Conservation (phyloP, 2,329 filamentous ascomycete genomes). For the Colletotrichum horii region DNA sequence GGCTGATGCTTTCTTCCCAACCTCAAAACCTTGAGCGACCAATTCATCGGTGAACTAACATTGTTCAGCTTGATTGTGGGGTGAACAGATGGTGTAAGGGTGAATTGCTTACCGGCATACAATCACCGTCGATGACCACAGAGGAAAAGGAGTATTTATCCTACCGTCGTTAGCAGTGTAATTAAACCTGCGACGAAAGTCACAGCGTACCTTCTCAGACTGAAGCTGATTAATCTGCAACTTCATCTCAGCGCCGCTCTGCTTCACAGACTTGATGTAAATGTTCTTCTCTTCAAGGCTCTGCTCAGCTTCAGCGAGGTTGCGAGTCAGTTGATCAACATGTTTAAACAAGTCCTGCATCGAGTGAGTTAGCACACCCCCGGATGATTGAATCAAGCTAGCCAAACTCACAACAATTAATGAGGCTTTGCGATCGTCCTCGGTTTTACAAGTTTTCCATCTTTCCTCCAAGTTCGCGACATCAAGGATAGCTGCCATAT, state of each 20-base stretch:
- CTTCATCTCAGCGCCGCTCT: neutral
- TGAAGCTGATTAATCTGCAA: neutral
- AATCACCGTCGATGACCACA: conserved; percentile 43
- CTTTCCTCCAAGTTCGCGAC: neutral
- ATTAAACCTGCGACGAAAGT: neutral
- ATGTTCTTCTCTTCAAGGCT: neutral
- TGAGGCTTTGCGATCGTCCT: neutral
- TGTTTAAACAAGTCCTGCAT: neutral
- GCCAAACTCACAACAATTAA: neutral
- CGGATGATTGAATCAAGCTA: neutral
- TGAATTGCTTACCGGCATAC: conserved; percentile 35
- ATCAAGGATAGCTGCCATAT: neutral
- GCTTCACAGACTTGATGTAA: neutral
- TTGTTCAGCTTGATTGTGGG: neutral
- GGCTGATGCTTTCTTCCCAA: conserved; percentile 33
- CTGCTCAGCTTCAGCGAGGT: neutral
- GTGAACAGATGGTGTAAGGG: no score
- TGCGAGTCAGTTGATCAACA: neutral
- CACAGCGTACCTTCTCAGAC: neutral
- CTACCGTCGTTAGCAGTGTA: conserved; percentile 1
- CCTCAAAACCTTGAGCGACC: conserved; percentile 31
- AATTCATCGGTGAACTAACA: conserved; percentile 37
- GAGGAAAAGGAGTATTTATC: conserved; percentile 31
- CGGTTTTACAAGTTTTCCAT: neutral
- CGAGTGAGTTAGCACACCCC: no score